Percentiles rank a stretch among this genome's conserved stretches.
These are phyloP conservation scores for Porpolomopsis calyptriformis DNA, from an alignment of 768 basidiomycete species.

Conservation along the genomic window DNA sequence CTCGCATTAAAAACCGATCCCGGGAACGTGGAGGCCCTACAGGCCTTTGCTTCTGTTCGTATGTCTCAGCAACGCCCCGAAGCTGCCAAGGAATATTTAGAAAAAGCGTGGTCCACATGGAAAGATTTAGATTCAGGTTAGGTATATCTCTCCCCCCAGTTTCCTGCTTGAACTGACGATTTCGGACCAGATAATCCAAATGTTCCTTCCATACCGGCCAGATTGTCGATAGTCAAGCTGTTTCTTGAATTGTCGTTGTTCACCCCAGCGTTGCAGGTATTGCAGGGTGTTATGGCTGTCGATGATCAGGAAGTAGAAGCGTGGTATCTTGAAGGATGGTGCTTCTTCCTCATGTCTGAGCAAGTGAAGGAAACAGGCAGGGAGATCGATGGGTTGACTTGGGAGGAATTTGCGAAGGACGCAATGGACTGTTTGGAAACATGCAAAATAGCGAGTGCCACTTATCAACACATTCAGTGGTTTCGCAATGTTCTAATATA, in stretches of 20 bases:
- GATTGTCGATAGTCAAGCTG: conserved; percentile 66
- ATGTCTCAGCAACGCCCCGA: conserved; percentile 80
- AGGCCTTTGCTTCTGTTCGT: conserved; percentile 74
- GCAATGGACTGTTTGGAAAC: conserved; percentile 75
- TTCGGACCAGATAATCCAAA: conserved; percentile 45
- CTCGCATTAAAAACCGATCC: conserved; percentile 68
- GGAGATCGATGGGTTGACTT: conserved; percentile 41
- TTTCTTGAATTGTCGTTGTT: conserved; percentile 70
- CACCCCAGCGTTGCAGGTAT: conserved; percentile 60
- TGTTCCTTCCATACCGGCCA: conserved; percentile 60
- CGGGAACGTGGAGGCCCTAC: conserved; percentile 67
- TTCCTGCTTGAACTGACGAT: conserved; percentile 2
- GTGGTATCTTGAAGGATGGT: conserved; percentile 94
- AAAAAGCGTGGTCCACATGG: conserved; percentile 58
- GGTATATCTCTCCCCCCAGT: background rate
- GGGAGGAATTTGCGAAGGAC: conserved; percentile 73
- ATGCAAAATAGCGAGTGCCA: conserved; percentile 57
- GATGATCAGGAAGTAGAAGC: conserved; percentile 86
- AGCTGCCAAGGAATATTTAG: conserved; percentile 63
- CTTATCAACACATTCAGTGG: background rate
- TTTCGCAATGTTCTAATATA: background rate
- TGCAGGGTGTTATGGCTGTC: conserved; percentile 67
- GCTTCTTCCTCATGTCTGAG: conserved; percentile 76
- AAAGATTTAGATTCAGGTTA: conserved; percentile 53
- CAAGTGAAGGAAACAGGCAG: conserved; percentile 50